phyloP scores from a whole-genome alignment of 2,329 filamentous ascomycete genomes.

The Macrophomina pseudophaseolina region DNA sequence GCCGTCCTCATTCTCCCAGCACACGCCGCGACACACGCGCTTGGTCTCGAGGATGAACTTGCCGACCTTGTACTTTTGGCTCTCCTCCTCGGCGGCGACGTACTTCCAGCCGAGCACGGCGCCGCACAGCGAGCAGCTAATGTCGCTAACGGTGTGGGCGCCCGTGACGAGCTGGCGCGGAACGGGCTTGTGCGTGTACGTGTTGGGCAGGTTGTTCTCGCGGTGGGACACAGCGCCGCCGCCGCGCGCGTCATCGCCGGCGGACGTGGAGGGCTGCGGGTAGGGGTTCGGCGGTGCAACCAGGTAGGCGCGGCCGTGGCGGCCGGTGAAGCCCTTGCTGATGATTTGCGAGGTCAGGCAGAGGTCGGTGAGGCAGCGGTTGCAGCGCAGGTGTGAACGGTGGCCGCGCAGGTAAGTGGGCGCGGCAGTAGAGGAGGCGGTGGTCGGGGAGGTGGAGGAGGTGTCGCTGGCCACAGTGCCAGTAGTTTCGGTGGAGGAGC shows the following conservation, averaged over 20 bases:
- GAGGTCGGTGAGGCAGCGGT: constrained; percentile 63
- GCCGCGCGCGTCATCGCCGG: constrained; percentile 14
- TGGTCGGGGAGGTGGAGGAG: constrained; percentile 30
- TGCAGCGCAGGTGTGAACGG: constrained; percentile 56
- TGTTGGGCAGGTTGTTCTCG: constrained; percentile 60
- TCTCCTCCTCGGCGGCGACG: constrained; percentile 65
- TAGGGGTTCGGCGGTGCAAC: constrained; percentile 52
- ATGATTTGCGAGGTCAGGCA: constrained; percentile 65
- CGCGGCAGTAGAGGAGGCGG: constrained; percentile 33
- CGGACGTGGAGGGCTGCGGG: constrained; percentile 14
- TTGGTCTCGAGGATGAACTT: constrained; percentile 70
- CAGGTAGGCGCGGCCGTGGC: constrained; percentile 68
- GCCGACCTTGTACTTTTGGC: constrained; percentile 68
- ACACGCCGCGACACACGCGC: constrained; percentile 55
- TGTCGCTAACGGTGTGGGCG: constrained; percentile 65
- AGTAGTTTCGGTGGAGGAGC: constrained; percentile 47
- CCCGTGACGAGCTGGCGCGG: constrained; percentile 66
- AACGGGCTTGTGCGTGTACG: constrained; percentile 60
- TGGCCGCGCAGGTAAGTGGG: constrained; percentile 33
- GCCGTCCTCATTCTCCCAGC: constrained; percentile 55
- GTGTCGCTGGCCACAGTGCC: constrained; percentile 37
- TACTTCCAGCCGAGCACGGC: constrained; percentile 69
- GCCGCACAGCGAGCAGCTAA: constrained; percentile 62
- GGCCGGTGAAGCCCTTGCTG: constrained; percentile 68
- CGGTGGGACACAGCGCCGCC: constrained; percentile 28